Percentiles rank a stretch among this genome's conserved stretches.
phyloP scores from a whole-genome alignment of 2,329 filamentous ascomycete species.

The Ophiostoma pallidulum region DNA sequence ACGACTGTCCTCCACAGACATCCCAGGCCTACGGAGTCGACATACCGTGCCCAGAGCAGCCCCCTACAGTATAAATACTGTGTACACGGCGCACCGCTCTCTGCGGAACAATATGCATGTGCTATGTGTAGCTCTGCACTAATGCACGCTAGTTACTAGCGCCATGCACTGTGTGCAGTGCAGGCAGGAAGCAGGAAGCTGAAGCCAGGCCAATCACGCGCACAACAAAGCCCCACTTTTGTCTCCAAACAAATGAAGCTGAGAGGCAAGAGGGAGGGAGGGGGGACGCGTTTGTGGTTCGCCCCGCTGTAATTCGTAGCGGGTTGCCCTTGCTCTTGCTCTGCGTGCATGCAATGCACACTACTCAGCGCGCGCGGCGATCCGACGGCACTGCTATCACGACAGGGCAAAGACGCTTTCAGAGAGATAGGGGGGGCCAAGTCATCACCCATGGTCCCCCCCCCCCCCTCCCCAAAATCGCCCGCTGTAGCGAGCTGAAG shows the following conservation, averaged over 20 bases:
- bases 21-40: too few species aligned
- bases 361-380: constrained; percentile 27
- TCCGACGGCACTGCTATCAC: too few species aligned
- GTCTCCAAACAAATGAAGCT: not conserved
- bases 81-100: not conserved
- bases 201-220: constrained; percentile 7
- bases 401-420: too few species aligned
- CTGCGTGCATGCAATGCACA: too few species aligned
- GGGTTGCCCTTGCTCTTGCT: too few species aligned
- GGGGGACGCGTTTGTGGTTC: constrained; percentile 1
- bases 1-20: too few species aligned
- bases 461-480: not conserved
- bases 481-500: not conserved
- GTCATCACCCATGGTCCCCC: constrained; percentile 20
- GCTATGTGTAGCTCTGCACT: not conserved
- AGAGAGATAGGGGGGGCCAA: not conserved
- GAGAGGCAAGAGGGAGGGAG: constrained; percentile 1
- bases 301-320: constrained; percentile 7
- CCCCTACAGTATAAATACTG: not conserved
- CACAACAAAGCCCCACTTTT: not conserved
- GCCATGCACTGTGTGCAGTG: constrained; percentile 9
- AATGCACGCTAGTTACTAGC: constrained; percentile 9
- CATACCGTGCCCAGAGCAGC: too few species aligned
- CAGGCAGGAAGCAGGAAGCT: too few species aligned
- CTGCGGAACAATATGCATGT: too few species aligned